Percentiles rank a stretch among this genome's conserved stretches.
phyloP scores from a whole-genome alignment of 352 stramenopile genomes.

The Globisporangium paddicum region DNA sequence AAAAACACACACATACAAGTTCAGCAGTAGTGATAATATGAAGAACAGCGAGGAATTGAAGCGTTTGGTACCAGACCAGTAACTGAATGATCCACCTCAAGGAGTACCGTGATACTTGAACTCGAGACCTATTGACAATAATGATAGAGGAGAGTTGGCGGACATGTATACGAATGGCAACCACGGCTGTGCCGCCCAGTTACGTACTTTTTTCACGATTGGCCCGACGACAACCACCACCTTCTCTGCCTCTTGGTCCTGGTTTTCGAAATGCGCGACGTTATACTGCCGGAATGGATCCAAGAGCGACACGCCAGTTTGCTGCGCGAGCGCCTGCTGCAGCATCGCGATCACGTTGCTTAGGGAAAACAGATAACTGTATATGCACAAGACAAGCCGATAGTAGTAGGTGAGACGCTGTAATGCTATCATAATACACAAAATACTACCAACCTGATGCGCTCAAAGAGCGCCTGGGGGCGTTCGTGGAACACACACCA shows the following conservation, averaged over 20 bases:
- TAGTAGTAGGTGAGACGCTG: background rate
- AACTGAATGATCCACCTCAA: conserved; percentile 29
- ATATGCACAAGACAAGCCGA: background rate
- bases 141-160: background rate
- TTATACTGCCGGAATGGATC: conserved; percentile 33
- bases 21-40: background rate
- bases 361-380: conserved; percentile 43
- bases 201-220: conserved; percentile 30
- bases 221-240: conserved; percentile 35
- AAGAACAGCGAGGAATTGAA: no score
- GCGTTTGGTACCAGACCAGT: conserved; percentile 2
- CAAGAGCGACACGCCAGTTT: background rate
- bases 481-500: conserved; percentile 68
- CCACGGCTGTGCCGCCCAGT: background rate
- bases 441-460: conserved; percentile 26
- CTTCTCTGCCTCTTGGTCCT: conserved; percentile 11
- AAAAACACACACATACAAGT: background rate
- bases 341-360: conserved; percentile 30
- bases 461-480: conserved; percentile 47
- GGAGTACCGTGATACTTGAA: conserved; percentile 21
- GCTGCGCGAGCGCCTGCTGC: conserved; percentile 22
- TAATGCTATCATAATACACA: background rate
- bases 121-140: conserved; percentile 13
- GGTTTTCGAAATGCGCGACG: conserved; percentile 20
- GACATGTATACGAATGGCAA: background rate